A percentile compares a stretch with the other conserved stretches of the same genome.
These are phyloP conservation scores for Citrullus amarus DNA, from an alignment of 306 rosid species.

Conservation along the genomic window DNA sequence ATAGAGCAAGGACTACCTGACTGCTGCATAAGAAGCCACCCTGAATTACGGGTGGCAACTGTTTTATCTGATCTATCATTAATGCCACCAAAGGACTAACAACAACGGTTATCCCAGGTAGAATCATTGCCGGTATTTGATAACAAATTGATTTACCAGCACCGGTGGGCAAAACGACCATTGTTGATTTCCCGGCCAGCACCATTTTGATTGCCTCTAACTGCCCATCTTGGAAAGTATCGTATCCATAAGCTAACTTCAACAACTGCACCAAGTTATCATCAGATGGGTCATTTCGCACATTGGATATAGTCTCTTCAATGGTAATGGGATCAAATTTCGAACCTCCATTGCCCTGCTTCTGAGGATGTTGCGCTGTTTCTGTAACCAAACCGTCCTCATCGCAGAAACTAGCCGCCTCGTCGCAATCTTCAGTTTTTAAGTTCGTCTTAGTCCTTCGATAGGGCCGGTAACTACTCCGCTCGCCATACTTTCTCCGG, in stretches of 20 bases:
- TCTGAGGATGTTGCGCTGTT: slow-evolving; percentile 18
- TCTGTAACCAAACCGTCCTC: slow-evolving; percentile 31
- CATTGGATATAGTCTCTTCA: slow-evolving; percentile 36
- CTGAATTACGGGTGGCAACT: slow-evolving; percentile 56
- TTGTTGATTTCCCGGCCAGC: slow-evolving; percentile 54
- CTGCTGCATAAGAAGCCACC: slow-evolving; percentile 71
- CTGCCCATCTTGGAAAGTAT: slow-evolving; percentile 77
- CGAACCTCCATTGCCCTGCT: slow-evolving; percentile 15
- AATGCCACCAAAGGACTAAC: slow-evolving; percentile 84
- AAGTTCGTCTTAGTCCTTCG: slow-evolving; percentile 27
- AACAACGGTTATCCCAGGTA: slow-evolving; percentile 75
- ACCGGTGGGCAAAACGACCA: slow-evolving; percentile 88
- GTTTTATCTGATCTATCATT: slow-evolving; percentile 85
- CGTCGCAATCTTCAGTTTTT: slow-evolving; percentile 12
- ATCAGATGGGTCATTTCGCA: slow-evolving; percentile 39
- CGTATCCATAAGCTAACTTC: slow-evolving; percentile 46
- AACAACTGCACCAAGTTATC: slow-evolving; percentile 57
- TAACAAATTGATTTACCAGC: slow-evolving; percentile 93
- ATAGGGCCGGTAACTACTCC: slow-evolving; percentile 22
- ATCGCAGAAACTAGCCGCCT: slow-evolving; percentile 18
- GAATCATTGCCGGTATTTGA: slow-evolving; percentile 69
- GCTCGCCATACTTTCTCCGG: slow-evolving; percentile 18
- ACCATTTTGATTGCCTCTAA: slow-evolving; percentile 68
- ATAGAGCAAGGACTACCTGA: slow-evolving; percentile 39
- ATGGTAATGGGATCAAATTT: slow-evolving; percentile 21